phyloP scores from a whole-genome alignment of 1,284 basidiomycete species.

The Trichosporon asahii region DNA sequence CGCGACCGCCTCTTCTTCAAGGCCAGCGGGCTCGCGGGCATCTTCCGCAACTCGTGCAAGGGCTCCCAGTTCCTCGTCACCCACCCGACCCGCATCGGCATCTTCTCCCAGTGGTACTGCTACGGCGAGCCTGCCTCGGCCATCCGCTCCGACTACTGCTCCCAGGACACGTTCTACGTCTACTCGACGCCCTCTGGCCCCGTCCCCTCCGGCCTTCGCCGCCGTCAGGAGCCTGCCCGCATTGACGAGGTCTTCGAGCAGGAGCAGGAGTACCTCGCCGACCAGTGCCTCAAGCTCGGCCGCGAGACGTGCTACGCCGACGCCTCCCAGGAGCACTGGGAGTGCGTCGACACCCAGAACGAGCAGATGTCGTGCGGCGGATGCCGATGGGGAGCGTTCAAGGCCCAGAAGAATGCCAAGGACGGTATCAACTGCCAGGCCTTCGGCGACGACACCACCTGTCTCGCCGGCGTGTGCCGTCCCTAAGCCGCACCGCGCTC shows the following conservation, averaged over 20 bases:
- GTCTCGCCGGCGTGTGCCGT: neutral
- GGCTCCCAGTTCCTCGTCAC: slow-evolving; percentile 4
- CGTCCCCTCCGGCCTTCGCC: slow-evolving; percentile 3
- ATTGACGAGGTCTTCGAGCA: neutral
- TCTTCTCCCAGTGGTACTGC: slow-evolving; percentile 3
- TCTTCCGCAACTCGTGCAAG: neutral
- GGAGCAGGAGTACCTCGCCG: slow-evolving; percentile 5
- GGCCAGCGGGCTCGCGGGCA: neutral
- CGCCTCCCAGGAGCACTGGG: neutral
- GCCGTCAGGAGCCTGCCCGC: neutral
- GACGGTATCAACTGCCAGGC: neutral
- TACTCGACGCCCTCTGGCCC: neutral
- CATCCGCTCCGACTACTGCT: neutral
- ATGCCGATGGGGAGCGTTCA: neutral
- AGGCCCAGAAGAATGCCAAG: neutral
- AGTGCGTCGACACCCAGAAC: neutral
- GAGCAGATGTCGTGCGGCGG: neutral
- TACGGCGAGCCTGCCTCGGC: neutral
- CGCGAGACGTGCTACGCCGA: neutral
- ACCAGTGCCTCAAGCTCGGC: neutral
- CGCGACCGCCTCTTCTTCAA: slow-evolving; percentile 6
- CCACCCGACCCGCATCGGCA: neutral
- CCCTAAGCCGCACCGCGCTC: too few species aligned
- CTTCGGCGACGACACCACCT: neutral
- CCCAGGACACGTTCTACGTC: neutral